phyloP scores from a whole-genome alignment of 2,329 filamentous ascomycete species.

The Lasiodiplodia sp. region DNA sequence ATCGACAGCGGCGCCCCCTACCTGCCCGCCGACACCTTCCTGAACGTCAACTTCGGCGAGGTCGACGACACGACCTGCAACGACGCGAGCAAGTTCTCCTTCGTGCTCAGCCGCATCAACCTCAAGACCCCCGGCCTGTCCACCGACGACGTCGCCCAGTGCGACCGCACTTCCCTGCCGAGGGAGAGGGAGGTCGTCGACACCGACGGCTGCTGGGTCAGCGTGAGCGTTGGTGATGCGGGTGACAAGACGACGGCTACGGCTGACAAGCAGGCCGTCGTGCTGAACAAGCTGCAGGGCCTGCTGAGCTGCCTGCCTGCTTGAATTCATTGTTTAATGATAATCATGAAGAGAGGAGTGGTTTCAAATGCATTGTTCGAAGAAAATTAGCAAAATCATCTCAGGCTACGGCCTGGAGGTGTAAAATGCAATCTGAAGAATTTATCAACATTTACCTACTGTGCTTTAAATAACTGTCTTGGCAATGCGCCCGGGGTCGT shows the following conservation, averaged over 20 bases:
- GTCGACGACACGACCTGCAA: slow-evolving; percentile 59
- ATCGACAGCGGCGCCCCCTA: slow-evolving; percentile 67
- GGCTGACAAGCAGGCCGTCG: slow-evolving; percentile 58
- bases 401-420: no score
- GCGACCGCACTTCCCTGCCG: slow-evolving; percentile 63
- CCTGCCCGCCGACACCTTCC: slow-evolving; percentile 65
- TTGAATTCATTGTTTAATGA: neutral
- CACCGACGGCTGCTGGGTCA: slow-evolving; percentile 64
- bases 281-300: slow-evolving; percentile 58
- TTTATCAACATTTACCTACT: no score
- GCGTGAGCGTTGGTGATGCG: slow-evolving; percentile 69
- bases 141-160: slow-evolving; percentile 62
- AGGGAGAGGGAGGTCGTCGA: slow-evolving; percentile 63
- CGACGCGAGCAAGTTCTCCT: slow-evolving; percentile 64
- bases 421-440: no score
- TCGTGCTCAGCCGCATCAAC: slow-evolving; percentile 68
- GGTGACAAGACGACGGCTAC: slow-evolving; percentile 66
- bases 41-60: slow-evolving; percentile 74
- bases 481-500: no score
- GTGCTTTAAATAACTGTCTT: no score
- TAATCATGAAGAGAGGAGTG: no score
- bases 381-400: no score
- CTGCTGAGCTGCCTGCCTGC: slow-evolving; percentile 57
- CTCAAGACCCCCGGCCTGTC: slow-evolving; percentile 48
- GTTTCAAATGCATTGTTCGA: no score